A percentile compares a stretch with the other conserved stretches of the same genome.
Evolutionary conservation across 768 basidiomycete species (phyloP).

Genomic region (Suillus ampliporus): DNA sequence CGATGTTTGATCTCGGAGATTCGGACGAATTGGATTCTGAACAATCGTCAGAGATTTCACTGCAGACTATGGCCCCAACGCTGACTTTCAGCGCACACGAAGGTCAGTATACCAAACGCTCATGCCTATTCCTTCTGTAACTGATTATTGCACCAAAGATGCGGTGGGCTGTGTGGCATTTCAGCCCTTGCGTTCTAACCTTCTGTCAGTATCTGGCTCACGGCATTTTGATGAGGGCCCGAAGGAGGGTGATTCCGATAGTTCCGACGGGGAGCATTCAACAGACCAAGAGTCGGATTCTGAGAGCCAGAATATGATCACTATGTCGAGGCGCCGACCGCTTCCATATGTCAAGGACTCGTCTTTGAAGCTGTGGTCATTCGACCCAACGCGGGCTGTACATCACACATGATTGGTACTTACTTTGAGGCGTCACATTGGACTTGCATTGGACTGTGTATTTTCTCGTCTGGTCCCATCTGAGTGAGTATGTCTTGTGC

Average conservation of each 20-base stretch:
- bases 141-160: constrained; percentile 48
- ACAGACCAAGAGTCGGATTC: constrained; percentile 24
- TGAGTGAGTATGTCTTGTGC: background rate
- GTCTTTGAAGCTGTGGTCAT: constrained; percentile 34
- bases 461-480: background rate
- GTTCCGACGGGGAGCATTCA: constrained; percentile 4
- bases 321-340: constrained; percentile 18
- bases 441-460: background rate
- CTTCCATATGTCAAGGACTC: constrained; percentile 30
- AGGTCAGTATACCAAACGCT: constrained; percentile 45
- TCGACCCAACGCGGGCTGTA: background rate
- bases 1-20: constrained; percentile 57
- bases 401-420: background rate
- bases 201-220: constrained; percentile 79
- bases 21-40: constrained; percentile 11
- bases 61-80: constrained; percentile 31
- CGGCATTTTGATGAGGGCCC: constrained; percentile 57
- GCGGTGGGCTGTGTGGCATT: constrained; percentile 75
- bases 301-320: constrained; percentile 11
- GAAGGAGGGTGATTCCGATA: background rate
- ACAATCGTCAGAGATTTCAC: background rate
- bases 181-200: constrained; percentile 62
- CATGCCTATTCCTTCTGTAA: background rate
- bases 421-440: background rate
- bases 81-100: constrained; percentile 58